A percentile compares a stretch with the other conserved stretches of the same genome.
Evolutionary conservation across 495 filamentous ascomycete species (phyloP).

Genomic region (Lasiosphaeris hirsuta): DNA sequence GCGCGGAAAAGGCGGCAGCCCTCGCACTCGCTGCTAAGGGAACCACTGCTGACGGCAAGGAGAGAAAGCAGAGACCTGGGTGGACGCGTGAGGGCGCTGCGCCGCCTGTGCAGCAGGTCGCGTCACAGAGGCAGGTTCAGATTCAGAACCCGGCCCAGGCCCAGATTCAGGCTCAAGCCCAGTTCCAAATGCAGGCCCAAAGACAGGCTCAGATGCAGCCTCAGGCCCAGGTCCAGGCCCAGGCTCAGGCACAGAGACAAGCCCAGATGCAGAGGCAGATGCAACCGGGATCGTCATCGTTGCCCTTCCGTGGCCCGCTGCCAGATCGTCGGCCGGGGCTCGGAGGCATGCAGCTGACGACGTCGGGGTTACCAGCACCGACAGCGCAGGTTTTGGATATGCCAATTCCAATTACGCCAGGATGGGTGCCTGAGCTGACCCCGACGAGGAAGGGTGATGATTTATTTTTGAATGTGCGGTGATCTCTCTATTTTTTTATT

Average conservation of each 20-base stretch:
- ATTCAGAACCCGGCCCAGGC: too few relatives aligned
- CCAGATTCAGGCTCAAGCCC: too few relatives aligned
- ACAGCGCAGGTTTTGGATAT: background rate
- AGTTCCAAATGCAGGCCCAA: too few relatives aligned
- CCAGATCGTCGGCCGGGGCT: too few relatives aligned
- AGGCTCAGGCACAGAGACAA: too few relatives aligned
- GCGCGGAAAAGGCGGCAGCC: constrained; percentile 42
- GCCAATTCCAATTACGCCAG: constrained; percentile 46
- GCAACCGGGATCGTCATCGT: too few relatives aligned
- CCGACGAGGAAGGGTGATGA: constrained; percentile 46
- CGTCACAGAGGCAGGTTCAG: too few relatives aligned
- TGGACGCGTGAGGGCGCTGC: constrained; percentile 12
- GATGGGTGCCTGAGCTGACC: constrained; percentile 49
- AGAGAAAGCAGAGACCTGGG: constrained; percentile 21
- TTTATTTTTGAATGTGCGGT: constrained; percentile 42
- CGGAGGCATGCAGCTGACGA: background rate
- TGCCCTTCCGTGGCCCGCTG: too few relatives aligned
- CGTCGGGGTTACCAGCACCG: constrained; percentile 15
- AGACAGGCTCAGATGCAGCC: too few relatives aligned
- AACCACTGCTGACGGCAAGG: constrained; percentile 11
- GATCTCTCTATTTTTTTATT: background rate
- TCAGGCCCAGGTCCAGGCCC: too few relatives aligned
- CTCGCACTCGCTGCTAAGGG: constrained; percentile 28
- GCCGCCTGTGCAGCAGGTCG: background rate
- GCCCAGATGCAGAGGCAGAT: too few relatives aligned